Base-by-base conservation (phyloP, 1,284 basidiomycete genomes). In the Schizophyllum commune region DNA sequence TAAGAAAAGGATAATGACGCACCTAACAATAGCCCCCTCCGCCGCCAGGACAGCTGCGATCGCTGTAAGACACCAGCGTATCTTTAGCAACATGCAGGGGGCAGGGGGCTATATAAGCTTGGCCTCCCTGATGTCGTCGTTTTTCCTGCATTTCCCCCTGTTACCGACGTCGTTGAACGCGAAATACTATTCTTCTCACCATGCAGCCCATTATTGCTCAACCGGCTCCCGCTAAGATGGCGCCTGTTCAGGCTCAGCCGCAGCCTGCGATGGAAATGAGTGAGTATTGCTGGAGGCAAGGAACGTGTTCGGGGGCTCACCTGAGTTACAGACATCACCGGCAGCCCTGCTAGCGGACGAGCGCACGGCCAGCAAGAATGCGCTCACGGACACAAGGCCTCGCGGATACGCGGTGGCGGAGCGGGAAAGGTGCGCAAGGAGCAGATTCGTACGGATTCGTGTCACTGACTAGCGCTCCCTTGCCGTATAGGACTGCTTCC, bases 361-460 rank as follows among this genome's bases (percentile, higher is more conserved):
- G 39, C 72, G 52, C 69, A 71, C 52, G 57, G 64, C 52, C 65
- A 70, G 57, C 61, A 68, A 55, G 53, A 55, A 27, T 27, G 27
- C 27, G 11, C 19, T 15, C 53, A 63, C 21, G 33, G 61, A 68
- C 66, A 71, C 62, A 79, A 79, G 68, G 79, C 80, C 5, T 76
- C 76, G 57, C 79, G 85, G 61, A 69, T 86, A 59, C 80, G 84
- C 62, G 85, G 85, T 65, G 85, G 82, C 69, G 84, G 85, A 59
- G 84, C 81, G 32, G 83, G 69, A 22, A 84, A 79, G 77, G 84
- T 85, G 62, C 55, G 75, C 57, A 27, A 27, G 3, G 27, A 27
- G 27, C 39, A 22, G 11, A 13, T n/a, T 55, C 34, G 13, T 58
- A 13, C 60, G 58, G 62, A 60, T 27, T 21, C 13, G 9, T 20